A percentile compares a stretch with the other conserved stretches of the same genome.
phyloP scores from a whole-genome alignment of 441 rosid species.

The Omphalea diandra region DNA sequence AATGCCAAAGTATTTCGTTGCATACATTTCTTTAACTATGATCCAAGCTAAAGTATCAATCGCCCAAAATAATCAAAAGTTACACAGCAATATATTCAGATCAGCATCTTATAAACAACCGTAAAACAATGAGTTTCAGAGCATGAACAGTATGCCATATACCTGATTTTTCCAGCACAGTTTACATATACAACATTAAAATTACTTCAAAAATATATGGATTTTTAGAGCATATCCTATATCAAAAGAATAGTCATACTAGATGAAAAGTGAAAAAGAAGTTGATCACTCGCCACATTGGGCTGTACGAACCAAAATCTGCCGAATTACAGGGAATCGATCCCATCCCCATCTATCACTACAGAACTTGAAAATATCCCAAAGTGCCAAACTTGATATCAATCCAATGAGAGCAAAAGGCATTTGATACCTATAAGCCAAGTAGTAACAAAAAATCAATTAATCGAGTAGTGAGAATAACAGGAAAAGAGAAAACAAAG shows the following conservation, averaged over 20 bases:
- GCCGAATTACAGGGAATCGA: slow-evolving; percentile 47
- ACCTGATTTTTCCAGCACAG: neutral
- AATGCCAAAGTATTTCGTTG: too few species aligned
- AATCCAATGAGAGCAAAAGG: slow-evolving; percentile 84
- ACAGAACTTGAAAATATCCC: slow-evolving; percentile 81
- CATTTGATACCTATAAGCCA: slow-evolving; percentile 68
- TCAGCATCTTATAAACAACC: neutral
- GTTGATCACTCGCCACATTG: slow-evolving; percentile 65
- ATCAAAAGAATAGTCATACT: neutral
- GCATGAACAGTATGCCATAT: neutral
- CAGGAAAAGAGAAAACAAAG: neutral
- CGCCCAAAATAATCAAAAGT: neutral
- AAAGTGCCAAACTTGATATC: slow-evolving; percentile 74
- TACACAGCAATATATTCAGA: neutral
- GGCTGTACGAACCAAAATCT: slow-evolving; percentile 55
- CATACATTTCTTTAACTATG: too few species aligned
- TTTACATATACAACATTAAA: neutral
- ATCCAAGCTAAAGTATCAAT: neutral
- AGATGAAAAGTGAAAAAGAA: neutral
- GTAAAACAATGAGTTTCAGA: neutral
- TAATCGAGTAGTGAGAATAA: neutral
- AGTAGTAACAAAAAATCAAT: neutral
- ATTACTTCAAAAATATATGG: neutral
- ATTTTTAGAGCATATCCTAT: neutral
- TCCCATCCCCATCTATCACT: slow-evolving; percentile 68